Conservation (phyloP, 2,329 filamentous ascomycete species). For the Colletotrichum sp. region DNA sequence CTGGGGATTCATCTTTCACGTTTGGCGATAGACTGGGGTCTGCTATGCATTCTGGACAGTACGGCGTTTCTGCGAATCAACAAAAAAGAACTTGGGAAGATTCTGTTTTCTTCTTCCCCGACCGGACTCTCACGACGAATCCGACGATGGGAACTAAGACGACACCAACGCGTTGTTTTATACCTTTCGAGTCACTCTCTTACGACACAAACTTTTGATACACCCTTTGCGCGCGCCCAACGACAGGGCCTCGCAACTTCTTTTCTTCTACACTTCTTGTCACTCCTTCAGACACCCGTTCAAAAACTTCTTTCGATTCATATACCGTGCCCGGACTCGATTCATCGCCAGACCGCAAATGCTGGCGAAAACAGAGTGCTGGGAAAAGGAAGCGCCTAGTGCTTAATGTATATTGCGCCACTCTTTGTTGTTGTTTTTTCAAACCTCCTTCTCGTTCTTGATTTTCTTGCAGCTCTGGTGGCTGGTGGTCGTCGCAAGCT, state of each 20-base stretch:
- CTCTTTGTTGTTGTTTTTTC: not conserved
- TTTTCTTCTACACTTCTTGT: conserved; percentile 35
- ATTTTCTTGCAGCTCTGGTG: conserved; percentile 18
- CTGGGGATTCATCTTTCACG: conserved; percentile 20
- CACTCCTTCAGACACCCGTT: conserved; percentile 31
- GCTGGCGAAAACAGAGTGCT: not conserved
- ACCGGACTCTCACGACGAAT: conserved; percentile 11
- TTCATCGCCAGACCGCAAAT: conserved; percentile 1
- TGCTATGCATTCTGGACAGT: conserved; percentile 22
- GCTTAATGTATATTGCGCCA: conserved; percentile 24
- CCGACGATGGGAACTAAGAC: conserved; percentile 9
- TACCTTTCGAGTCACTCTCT: conserved; percentile 25
- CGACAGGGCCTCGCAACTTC: not conserved
- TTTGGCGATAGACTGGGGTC: conserved; percentile 22
- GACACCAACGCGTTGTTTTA: conserved; percentile 3
- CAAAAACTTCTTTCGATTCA: conserved; percentile 22
- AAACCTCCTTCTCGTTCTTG: not conserved
- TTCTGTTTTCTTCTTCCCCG: not conserved
- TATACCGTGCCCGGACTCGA: conserved; percentile 22
- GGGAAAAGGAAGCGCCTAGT: conserved; percentile 16
- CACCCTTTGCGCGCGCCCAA: conserved; percentile 20
- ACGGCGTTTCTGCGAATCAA: conserved; percentile 23
- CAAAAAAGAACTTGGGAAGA: not conserved
- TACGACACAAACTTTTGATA: conserved; percentile 23
- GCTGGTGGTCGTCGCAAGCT: conserved; percentile 5